These are phyloP conservation scores for Neonectria hederae DNA, from an alignment of 2,329 filamentous ascomycete genomes.

Conservation along the genomic window DNA sequence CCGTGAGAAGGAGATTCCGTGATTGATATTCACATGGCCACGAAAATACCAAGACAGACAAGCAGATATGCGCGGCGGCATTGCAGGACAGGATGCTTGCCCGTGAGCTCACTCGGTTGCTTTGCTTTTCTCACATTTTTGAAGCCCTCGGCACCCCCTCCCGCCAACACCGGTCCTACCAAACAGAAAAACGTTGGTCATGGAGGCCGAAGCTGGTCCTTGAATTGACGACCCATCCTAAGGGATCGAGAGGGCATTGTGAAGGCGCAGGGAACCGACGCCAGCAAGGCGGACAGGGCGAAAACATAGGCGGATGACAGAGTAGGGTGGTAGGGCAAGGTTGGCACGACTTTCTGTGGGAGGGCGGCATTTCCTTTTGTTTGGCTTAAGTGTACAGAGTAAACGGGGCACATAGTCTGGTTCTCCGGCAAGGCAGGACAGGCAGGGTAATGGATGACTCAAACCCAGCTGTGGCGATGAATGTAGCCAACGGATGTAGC, in stretches of 20 bases:
- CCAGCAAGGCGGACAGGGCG: neutral
- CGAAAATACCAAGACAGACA: conserved; percentile 14
- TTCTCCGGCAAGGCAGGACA: conserved; percentile 30
- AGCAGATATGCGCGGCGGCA: neutral
- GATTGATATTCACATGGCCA: conserved; percentile 15
- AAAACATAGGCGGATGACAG: neutral
- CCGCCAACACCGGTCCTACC: neutral
- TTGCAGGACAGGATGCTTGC: conserved; percentile 12
- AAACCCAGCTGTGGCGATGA: neutral
- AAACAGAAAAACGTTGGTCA: neutral
- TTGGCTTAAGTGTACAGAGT: conserved; percentile 35
- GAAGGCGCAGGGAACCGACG: conserved; percentile 1
- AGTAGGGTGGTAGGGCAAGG: neutral
- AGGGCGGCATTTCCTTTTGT: conserved; percentile 30
- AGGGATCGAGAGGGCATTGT: neutral
- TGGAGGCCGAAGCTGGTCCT: neutral
- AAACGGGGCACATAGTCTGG: conserved; percentile 32
- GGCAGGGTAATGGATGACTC: conserved; percentile 29
- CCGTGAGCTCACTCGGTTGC: conserved; percentile 9
- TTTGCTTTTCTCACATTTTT: conserved; percentile 14
- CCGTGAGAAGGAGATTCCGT: conserved; percentile 9
- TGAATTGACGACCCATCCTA: neutral
- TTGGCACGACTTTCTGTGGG: conserved; percentile 8
- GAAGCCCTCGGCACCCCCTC: conserved; percentile 1
- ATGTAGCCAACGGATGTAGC: neutral